A percentile compares a stretch with the other conserved stretches of the same genome.
phyloP scores from a whole-genome alignment of 108 stramenopile genomes.

The Fistulifera solaris region DNA sequence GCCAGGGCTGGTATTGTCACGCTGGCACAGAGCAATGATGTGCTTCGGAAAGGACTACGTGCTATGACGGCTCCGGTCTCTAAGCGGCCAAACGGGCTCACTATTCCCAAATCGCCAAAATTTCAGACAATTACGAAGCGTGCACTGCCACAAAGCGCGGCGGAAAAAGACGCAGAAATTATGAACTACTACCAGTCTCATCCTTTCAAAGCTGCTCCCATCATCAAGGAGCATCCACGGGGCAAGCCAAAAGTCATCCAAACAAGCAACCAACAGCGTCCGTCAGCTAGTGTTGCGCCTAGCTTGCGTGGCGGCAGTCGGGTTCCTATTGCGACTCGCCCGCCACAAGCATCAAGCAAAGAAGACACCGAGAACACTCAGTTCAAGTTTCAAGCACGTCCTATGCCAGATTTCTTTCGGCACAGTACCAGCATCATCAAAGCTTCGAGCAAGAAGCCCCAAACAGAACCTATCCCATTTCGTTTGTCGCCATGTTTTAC shows the following conservation, averaged over 20 bases:
- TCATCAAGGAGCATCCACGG: no score
- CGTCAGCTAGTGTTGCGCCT: no score
- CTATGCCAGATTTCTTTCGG: conserved; percentile 20
- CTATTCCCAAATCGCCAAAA: conserved; percentile 30
- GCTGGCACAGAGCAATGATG: background rate
- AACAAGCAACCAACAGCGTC: no score
- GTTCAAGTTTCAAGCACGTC: conserved; percentile 14
- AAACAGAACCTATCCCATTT: background rate
- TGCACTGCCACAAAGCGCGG: conserved; percentile 27
- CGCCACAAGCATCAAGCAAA: background rate
- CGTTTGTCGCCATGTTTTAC: background rate
- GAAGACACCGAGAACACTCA: background rate
- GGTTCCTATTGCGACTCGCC: no score
- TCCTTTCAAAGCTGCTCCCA: conserved; percentile 29
- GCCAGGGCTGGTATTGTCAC: background rate
- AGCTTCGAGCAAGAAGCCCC: background rate
- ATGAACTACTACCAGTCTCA: conserved; percentile 34
- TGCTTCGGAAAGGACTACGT: conserved; percentile 13
- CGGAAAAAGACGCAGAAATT: conserved; percentile 28
- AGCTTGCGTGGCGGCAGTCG: no score
- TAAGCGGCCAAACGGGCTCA: conserved; percentile 10
- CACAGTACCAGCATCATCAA: background rate
- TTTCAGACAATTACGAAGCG: conserved; percentile 25
- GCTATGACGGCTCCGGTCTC: conserved; percentile 10
- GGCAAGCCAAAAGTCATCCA: no score